These are phyloP conservation scores for Bipolaris bicolor DNA, from an alignment of 2,329 filamentous ascomycete genomes.

Conservation along the genomic window DNA sequence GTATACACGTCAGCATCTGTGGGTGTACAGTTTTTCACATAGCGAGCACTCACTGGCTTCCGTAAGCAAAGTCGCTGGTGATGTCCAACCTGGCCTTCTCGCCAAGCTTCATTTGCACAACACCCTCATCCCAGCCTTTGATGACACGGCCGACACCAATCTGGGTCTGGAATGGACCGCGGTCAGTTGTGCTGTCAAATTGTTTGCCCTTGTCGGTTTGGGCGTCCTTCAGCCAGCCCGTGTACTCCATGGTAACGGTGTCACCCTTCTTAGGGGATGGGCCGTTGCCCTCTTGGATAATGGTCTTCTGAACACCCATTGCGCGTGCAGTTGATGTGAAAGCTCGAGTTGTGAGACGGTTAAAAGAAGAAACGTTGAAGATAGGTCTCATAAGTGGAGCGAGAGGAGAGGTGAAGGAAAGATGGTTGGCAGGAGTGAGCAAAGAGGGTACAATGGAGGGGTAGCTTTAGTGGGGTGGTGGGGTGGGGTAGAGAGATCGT, in stretches of 20 bases:
- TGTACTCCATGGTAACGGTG: slow-evolving; percentile 42
- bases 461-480: slow-evolving; percentile 20
- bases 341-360: slow-evolving; percentile 16
- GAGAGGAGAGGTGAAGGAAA: slow-evolving; percentile 12
- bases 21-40: too few species aligned
- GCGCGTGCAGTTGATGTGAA: slow-evolving; percentile 26
- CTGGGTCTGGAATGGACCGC: slow-evolving; percentile 73
- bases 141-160: slow-evolving; percentile 89
- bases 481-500: slow-evolving; percentile 18
- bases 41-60: slow-evolving; percentile 25
- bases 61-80: slow-evolving; percentile 63
- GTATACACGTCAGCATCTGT: slow-evolving; percentile 13
- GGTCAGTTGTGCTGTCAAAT: slow-evolving; percentile 83
- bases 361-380: slow-evolving; percentile 13
- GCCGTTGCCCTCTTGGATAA: slow-evolving; percentile 37
- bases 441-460: slow-evolving; percentile 13
- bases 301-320: slow-evolving; percentile 41
- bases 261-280: slow-evolving; percentile 38
- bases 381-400: slow-evolving; percentile 20
- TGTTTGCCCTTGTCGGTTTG: slow-evolving; percentile 39
- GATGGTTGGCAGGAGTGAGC: slow-evolving; percentile 3
- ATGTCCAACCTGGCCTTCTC: slow-evolving; percentile 89
- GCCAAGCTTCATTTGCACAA: slow-evolving; percentile 78
- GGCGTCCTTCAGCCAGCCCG: slow-evolving; percentile 37
- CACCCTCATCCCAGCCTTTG: slow-evolving; percentile 71